Evolutionary conservation across 345 rosid species (phyloP).

Genomic region (Brassica carinata): DNA sequence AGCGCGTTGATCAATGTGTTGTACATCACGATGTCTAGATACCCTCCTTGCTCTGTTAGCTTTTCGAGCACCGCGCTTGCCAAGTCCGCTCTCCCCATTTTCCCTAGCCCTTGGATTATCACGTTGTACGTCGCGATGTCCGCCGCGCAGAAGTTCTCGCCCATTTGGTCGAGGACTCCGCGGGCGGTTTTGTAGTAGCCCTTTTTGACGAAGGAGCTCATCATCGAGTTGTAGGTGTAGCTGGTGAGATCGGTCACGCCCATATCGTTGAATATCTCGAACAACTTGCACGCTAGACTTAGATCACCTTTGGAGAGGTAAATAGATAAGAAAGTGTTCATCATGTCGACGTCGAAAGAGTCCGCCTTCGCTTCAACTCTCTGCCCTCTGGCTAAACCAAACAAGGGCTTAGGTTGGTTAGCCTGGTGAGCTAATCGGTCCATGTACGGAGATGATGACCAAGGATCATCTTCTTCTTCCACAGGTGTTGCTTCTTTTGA

Average conservation of each 20-base stretch:
- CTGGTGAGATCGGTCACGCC: conserved; percentile 58
- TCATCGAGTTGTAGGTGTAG: conserved; percentile 80
- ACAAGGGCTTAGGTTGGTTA: conserved; percentile 45
- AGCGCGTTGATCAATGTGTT: conserved; percentile 81
- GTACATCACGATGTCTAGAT: conserved; percentile 86
- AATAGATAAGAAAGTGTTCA: conserved; percentile 79
- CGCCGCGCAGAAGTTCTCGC: conserved; percentile 58
- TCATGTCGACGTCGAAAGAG: conserved; percentile 80
- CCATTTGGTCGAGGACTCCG: conserved; percentile 73
- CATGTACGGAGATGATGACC: conserved; percentile 94
- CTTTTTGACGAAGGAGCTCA: conserved; percentile 87
- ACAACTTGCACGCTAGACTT: conserved; percentile 88
- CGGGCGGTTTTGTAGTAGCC: conserved; percentile 75
- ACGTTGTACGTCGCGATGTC: conserved; percentile 85
- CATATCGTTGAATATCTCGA: conserved; percentile 72
- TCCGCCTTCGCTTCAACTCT: conserved; percentile 57
- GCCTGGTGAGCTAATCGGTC: conserved; percentile 71
- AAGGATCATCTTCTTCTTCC: conserved; percentile 51
- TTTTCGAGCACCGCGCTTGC: conserved; percentile 72
- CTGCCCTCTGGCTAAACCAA: conserved; percentile 55
- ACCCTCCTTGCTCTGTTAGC: conserved; percentile 77
- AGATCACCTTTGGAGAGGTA: conserved; percentile 83
- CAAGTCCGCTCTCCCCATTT: conserved; percentile 85
- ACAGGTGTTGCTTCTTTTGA: conserved; percentile 34
- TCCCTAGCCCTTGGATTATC: conserved; percentile 84